Evolutionary conservation across 768 basidiomycete genomes (phyloP), one percentile per base, ranked within the genome.

Genomic region (Boletus rubroflammeus): DNA sequence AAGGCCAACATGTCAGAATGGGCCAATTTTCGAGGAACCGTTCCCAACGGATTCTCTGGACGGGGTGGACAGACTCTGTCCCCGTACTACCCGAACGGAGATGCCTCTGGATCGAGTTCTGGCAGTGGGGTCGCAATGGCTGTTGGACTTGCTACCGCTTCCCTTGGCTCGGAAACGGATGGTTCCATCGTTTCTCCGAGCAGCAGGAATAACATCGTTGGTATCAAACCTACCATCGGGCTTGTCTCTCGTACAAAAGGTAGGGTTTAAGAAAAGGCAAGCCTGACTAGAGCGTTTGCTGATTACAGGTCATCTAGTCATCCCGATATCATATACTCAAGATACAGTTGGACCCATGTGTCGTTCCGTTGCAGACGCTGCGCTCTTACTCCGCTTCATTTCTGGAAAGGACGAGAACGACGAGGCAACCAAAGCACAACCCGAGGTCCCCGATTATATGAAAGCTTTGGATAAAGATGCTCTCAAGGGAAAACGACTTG

Each of bases 311-410:
- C 31, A 38, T 31, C 6, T 51, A 82, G 83, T 84, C 17, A 71
- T 84, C 15, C 83, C 84, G 1, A 80, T 82, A 21, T 83, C 81
- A 1, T 68, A 65, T 11, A 75, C 82, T 56, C 82, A 84, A 64
- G 84, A 84, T 61, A 80, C 83, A 4, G 72, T 80, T 3, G 84
- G 84, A 0, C 82, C 84, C 0, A 77, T 85, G 64, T 73, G 78
- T 5, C 75, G 83, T 11, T 78, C 79, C 2, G 59, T 84, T 19
- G 66, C 78, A 2, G 84, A 85, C 51, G 81, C 81, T 0, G 81
- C 82, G 0, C 73, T 79, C 28, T 73, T 85, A 1, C 72, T 84
- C 8, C 73, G 75, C 11, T 61, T 77, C 35, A 83, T 85, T 29
- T 77, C 82, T 5, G 83, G 81, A 7, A 71, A 66, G 45, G 83